Conservation (phyloP, 139 green algal species). For the Edaphochlamys debaryana region DNA sequence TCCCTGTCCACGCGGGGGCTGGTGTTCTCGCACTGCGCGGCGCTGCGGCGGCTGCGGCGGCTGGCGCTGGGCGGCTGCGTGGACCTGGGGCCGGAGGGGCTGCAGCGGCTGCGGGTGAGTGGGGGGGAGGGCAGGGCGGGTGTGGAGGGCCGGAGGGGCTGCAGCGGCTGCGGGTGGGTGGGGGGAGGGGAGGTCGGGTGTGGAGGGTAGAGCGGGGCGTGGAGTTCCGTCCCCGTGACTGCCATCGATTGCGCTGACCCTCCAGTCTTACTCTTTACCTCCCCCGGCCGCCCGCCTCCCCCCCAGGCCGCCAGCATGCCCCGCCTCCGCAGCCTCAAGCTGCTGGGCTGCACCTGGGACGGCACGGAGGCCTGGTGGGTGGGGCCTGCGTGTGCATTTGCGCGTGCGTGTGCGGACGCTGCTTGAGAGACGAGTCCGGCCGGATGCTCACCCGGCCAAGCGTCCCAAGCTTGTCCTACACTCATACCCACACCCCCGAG, state of each 20-base stretch:
- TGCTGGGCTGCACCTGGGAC: constrained; percentile 25
- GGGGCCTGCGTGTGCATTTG: background rate
- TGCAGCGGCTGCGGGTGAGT: background rate
- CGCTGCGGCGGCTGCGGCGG: constrained; percentile 3
- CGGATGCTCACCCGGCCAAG: no score
- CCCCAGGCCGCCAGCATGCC: constrained; percentile 6
- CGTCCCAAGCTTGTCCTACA: no score
- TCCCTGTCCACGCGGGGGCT: constrained; percentile 1
- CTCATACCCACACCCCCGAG: no score
- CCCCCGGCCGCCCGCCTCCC: no score
- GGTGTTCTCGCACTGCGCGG: constrained; percentile 7
- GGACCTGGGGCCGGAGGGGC: background rate
- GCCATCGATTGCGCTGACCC: no score
- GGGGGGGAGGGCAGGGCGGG: background rate
- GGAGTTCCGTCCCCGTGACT: no score
- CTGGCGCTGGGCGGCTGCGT: constrained; percentile 20
- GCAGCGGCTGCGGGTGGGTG: no score
- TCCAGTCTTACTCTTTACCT: no score
- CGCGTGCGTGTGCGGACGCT: background rate
- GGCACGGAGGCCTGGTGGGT: background rate
- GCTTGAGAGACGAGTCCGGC: background rate
- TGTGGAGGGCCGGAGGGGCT: background rate
- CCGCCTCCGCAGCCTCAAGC: background rate
- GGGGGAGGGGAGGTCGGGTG: no score
- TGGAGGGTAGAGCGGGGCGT: no score